Conservation (phyloP, 2,329 filamentous ascomycete genomes). For the Colletotrichum magnum region DNA sequence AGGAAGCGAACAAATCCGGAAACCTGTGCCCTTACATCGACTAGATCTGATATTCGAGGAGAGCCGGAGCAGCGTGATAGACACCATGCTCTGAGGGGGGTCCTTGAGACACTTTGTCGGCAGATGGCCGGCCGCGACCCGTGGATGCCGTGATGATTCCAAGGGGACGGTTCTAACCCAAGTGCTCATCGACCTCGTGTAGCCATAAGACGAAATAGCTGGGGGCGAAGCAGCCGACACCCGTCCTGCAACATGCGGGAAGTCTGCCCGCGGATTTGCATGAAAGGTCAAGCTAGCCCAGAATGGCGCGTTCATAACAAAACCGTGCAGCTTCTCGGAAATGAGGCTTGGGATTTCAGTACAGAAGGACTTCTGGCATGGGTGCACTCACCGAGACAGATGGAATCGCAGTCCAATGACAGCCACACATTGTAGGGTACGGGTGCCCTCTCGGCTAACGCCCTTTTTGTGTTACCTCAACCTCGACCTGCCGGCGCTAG, state of each 20-base stretch:
- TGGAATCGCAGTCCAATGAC: background rate
- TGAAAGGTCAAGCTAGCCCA: background rate
- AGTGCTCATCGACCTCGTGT: conserved; percentile 23
- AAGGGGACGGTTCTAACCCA: conserved; percentile 34
- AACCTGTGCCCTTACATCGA: conserved; percentile 41
- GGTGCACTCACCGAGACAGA: conserved; percentile 4
- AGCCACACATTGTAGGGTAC: background rate
- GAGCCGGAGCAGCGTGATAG: conserved; percentile 43
- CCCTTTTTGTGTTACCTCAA: conserved; percentile 26
- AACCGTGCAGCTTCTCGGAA: background rate
- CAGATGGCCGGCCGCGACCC: conserved; percentile 31
- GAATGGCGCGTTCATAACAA: background rate
- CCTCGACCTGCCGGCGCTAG: conserved; percentile 5
- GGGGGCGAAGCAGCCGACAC: background rate
- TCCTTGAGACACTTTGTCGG: conserved; percentile 30
- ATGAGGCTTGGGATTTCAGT: background rate
- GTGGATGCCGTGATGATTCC: conserved; percentile 39
- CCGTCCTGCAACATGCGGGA: conserved; percentile 1
- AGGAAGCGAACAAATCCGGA: conserved; percentile 57
- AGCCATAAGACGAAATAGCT: background rate
- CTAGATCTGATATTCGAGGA: conserved; percentile 45
- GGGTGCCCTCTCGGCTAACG: conserved; percentile 22
- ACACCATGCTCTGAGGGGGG: conserved; percentile 5
- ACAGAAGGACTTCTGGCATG: background rate
- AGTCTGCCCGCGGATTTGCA: background rate